A percentile compares a stretch with the other conserved stretches of the same genome.
Evolutionary conservation across 2,329 filamentous ascomycete genomes (phyloP).

Genomic region (Colletotrichum nymphaeae): DNA sequence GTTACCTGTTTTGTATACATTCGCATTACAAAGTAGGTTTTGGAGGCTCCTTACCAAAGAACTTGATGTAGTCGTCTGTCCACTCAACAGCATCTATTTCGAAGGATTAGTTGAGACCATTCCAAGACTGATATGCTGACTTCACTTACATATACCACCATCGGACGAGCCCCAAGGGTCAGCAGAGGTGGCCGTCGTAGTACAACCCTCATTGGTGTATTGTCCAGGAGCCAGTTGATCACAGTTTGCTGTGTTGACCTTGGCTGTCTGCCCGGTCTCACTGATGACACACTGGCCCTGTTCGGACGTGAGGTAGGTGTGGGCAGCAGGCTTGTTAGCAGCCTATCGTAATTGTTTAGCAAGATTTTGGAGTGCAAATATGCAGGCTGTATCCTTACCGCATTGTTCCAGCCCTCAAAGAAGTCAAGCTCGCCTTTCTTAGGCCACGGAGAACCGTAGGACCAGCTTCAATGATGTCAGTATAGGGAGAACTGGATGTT

Average conservation of each 20-base stretch:
- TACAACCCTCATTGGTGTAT: conserved; percentile 54
- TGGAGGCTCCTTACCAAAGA: conserved; percentile 43
- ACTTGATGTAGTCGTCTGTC: conserved; percentile 52
- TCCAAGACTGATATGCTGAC: not conserved
- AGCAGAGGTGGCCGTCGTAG: conserved; percentile 47
- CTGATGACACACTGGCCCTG: conserved; percentile 51
- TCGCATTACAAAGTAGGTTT: not conserved
- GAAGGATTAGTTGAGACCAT: conserved; percentile 44
- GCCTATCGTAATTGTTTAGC: conserved; percentile 49
- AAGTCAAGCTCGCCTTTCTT: conserved; percentile 74
- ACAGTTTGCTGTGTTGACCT: conserved; percentile 51
- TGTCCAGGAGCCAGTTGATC: conserved; percentile 49
- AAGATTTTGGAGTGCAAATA: conserved; percentile 43
- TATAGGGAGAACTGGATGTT: not conserved
- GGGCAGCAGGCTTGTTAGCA: conserved; percentile 68
- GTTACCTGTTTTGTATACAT: not conserved
- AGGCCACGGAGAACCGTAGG: conserved; percentile 67
- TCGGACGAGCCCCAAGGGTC: conserved; percentile 50
- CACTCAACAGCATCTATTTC: conserved; percentile 54
- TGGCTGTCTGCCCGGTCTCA: conserved; percentile 43
- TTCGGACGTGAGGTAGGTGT: conserved; percentile 55
- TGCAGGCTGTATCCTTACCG: conserved; percentile 36
- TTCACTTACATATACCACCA: conserved; percentile 54
- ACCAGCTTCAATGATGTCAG: conserved; percentile 52
- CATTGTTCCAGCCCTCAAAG: conserved; percentile 73